Percentiles rank a stretch among this genome's conserved stretches.
Evolutionary conservation across 2,329 filamentous ascomycete species (phyloP).

Genomic region (Alternaria triticina): DNA sequence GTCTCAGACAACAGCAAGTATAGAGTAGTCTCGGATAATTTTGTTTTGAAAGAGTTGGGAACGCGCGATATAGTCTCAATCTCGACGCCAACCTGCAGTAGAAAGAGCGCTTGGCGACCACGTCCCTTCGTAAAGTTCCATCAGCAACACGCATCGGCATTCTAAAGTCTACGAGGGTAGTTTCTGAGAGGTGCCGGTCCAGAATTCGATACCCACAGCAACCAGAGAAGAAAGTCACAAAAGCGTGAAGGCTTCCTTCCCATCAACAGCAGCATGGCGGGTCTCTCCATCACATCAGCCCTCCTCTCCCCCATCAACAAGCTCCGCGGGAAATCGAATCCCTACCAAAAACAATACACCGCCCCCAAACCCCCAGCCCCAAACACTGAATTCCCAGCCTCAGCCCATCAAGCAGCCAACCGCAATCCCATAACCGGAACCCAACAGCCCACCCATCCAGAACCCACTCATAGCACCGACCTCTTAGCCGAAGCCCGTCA

Average conservation of each 20-base stretch:
- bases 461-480: neutral
- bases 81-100: neutral
- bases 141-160: neutral
- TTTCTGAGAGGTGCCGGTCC: neutral
- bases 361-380: neutral
- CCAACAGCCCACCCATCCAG: neutral
- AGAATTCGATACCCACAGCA: neutral
- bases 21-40: neutral
- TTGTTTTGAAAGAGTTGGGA: neutral
- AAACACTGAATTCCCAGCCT: conserved; percentile 21
- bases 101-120: neutral
- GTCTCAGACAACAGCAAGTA: neutral
- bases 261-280: neutral
- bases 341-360: conserved; percentile 2
- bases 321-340: conserved; percentile 8
- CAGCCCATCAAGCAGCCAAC: conserved; percentile 24
- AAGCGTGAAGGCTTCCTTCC: neutral
- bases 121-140: neutral
- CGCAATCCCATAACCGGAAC: conserved; percentile 29
- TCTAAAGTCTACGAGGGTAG: too few species aligned
- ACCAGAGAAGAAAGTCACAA: neutral
- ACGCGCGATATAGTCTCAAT: neutral
- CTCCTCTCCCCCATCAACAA: conserved; percentile 3
- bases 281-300: conserved; percentile 3
- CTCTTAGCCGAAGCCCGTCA: neutral